Percentiles rank a stretch among this genome's conserved stretches.
Conservation (phyloP, 192 early-diverging fungal species). For the Coemansia sp. region DNA sequence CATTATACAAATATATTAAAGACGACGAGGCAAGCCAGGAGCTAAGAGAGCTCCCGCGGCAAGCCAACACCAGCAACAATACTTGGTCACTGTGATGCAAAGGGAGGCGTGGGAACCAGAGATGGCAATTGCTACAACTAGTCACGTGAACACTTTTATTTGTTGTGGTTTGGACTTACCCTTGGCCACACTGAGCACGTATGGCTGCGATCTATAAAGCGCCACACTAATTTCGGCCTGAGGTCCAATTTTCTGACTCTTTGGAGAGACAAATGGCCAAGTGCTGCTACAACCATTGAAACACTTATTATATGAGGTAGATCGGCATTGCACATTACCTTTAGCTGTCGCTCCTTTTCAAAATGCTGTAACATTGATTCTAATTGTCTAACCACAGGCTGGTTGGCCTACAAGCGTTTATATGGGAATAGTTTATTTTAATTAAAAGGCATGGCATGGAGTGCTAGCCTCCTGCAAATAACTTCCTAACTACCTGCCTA, state of each 20-base stretch:
- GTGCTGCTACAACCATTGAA: conserved; percentile 24
- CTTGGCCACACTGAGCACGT: conserved; percentile 6
- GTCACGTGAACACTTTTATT: conserved; percentile 4
- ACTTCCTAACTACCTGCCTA: neutral
- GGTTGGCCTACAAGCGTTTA: neutral
- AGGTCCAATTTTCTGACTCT: conserved; percentile 14
- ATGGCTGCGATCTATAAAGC: conserved; percentile 42
- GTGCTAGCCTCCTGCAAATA: neutral
- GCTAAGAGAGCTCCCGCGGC: neutral
- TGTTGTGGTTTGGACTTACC: neutral
- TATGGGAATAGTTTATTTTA: neutral
- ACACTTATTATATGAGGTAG: neutral
- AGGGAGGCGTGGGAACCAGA: conserved; percentile 16
- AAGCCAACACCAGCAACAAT: neutral
- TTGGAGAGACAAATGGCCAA: conserved; percentile 14
- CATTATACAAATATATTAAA: neutral
- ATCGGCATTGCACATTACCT: conserved; percentile 38
- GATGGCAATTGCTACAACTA: neutral
- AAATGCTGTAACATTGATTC: conserved; percentile 10
- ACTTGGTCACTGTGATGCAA: neutral
- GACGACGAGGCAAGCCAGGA: neutral
- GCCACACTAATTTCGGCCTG: conserved; percentile 37
- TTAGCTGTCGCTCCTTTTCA: conserved; percentile 46
- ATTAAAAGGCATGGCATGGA: neutral
- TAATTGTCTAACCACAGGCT: neutral